These are phyloP conservation scores for Gnomoniopsis smithogilvyi DNA, from an alignment of 2,329 filamentous ascomycete genomes.

Conservation along the genomic window DNA sequence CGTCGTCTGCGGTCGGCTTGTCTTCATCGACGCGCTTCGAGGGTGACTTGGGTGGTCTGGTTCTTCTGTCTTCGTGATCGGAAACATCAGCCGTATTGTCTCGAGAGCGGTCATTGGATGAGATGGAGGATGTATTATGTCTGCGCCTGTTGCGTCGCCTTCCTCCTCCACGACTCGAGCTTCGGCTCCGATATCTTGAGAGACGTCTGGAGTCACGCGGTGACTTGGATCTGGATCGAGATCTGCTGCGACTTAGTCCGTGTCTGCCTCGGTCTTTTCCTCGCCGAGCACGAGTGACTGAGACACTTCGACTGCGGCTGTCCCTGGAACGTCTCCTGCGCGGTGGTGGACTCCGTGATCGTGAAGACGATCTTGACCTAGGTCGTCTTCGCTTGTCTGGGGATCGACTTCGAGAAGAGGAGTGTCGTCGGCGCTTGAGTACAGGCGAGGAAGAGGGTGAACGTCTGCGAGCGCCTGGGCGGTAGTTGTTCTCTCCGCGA, in stretches of 20 bases:
- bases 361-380: conserved; percentile 35
- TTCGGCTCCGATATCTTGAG: conserved; percentile 18
- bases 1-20: conserved; percentile 19
- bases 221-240: conserved; percentile 16
- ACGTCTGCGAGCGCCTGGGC: conserved; percentile 22
- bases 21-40: conserved; percentile 26
- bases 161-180: conserved; percentile 17
- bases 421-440: conserved; percentile 49
- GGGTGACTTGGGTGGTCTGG: conserved; percentile 31
- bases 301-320: conserved; percentile 26
- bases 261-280: conserved; percentile 13
- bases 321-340: conserved; percentile 31
- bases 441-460: conserved; percentile 37
- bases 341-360: conserved; percentile 29
- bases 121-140: conserved; percentile 50
- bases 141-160: conserved; percentile 31
- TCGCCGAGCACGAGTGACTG: conserved; percentile 11
- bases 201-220: conserved; percentile 18
- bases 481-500: conserved; percentile 23
- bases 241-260: conserved; percentile 20
- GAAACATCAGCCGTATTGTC: conserved; percentile 57
- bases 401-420: conserved; percentile 46
- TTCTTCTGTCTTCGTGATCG: conserved; percentile 39
- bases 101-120: conserved; percentile 46
- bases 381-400: conserved; percentile 36